Evolutionary conservation across 2,329 filamentous ascomycete species (phyloP).

Genomic region (Cercospora sp.): DNA sequence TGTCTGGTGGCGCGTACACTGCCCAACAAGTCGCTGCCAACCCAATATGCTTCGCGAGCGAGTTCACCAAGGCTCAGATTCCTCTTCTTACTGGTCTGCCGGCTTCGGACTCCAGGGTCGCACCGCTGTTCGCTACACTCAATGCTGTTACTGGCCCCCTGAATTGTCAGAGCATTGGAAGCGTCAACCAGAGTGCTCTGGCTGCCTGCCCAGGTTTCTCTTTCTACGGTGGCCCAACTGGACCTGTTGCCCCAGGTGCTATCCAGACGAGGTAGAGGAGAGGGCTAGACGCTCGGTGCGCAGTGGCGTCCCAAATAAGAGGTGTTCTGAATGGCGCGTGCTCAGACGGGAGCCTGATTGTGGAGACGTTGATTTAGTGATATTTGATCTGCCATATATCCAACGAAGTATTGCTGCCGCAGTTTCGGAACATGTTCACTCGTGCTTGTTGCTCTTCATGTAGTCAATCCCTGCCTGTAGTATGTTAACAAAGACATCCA

Average conservation of each 20-base stretch:
- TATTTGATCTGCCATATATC: neutral
- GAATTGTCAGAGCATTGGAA: conserved; percentile 30
- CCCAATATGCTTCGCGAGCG: conserved; percentile 34
- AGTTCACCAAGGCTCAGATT: conserved; percentile 28
- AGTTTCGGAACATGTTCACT: neutral
- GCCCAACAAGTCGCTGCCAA: conserved; percentile 30
- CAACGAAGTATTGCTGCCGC: neutral
- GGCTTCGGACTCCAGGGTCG: neutral
- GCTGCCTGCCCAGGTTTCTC: conserved; percentile 33
- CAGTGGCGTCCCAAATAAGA: neutral
- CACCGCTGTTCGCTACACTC: conserved; percentile 21
- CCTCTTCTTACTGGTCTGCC: conserved; percentile 28
- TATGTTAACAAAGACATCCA: conserved; percentile 10
- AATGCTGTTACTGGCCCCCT: conserved; percentile 16
- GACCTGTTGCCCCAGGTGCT: conserved; percentile 31
- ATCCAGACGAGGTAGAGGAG: conserved; percentile 25
- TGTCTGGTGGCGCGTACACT: conserved; percentile 48
- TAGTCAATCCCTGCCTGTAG: conserved; percentile 21
- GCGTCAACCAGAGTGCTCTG: conserved; percentile 32
- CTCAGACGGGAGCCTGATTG: neutral
- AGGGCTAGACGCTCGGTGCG: neutral
- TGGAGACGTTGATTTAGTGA: neutral
- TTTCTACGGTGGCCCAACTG: conserved; percentile 35
- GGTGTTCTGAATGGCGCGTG: neutral
- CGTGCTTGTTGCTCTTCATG: conserved; percentile 2